A percentile compares a stretch with the other conserved stretches of the same genome.
Evolutionary conservation across 108 stramenopile species (phyloP).

Genomic region (Aurantiochytrium sp.): DNA sequence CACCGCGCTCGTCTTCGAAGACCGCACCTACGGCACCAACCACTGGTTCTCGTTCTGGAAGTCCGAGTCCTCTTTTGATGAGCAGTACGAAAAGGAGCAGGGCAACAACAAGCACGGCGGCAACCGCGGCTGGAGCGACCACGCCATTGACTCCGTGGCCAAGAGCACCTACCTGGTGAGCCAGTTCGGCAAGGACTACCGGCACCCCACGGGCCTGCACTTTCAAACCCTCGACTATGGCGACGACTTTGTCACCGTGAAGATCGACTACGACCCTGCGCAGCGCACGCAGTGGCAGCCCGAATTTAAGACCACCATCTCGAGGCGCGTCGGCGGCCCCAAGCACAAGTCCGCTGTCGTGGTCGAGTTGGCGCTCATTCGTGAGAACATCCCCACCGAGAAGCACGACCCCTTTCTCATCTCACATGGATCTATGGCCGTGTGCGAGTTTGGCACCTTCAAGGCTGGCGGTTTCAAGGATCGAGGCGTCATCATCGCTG

Average conservation of each 20-base stretch:
- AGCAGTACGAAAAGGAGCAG: neutral
- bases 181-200: neutral
- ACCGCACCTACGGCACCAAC: neutral
- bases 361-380: neutral
- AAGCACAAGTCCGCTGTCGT: neutral
- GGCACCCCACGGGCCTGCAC: neutral
- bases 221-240: neutral
- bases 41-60: conserved; percentile 5
- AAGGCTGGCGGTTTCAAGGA: neutral
- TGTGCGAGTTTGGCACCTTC: neutral
- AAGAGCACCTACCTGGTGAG: neutral
- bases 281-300: neutral
- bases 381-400: neutral
- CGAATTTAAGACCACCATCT: neutral
- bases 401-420: neutral
- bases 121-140: neutral
- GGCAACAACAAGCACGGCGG: neutral
- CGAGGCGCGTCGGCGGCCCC: neutral
- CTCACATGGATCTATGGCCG: neutral
- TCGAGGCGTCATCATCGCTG: neutral
- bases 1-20: neutral
- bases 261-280: neutral
- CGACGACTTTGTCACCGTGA: neutral
- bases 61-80: neutral
- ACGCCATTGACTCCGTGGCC: neutral